These are phyloP conservation scores for Clonostachys rhizophaga DNA, from an alignment of 2,329 filamentous ascomycete species.

Conservation along the genomic window DNA sequence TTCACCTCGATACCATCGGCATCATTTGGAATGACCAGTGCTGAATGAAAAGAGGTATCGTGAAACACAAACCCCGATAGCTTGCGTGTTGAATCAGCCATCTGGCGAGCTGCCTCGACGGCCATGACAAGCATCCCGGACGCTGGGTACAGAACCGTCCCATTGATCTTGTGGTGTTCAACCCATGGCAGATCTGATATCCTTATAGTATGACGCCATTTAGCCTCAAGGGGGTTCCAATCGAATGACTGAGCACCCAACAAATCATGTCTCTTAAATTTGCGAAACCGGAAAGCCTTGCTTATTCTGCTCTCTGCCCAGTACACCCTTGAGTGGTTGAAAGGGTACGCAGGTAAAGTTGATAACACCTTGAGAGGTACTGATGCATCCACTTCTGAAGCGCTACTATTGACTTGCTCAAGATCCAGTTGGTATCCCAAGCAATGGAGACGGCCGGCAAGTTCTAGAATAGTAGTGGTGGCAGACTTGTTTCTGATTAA, in stretches of 20 bases:
- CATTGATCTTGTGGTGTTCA: slow-evolving; percentile 15
- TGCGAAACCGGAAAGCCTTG: slow-evolving; percentile 13
- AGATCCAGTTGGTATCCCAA: background rate
- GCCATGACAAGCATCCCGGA: slow-evolving; percentile 25
- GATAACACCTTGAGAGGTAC: background rate
- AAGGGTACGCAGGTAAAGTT: slow-evolving; percentile 14
- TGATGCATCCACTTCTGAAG: background rate
- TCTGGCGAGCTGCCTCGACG: slow-evolving; percentile 13
- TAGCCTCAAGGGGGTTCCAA: slow-evolving; percentile 11
- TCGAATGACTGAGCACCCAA: slow-evolving; percentile 11
- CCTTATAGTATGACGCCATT: slow-evolving; percentile 22
- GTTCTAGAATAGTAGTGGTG: background rate
- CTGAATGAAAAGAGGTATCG: no score
- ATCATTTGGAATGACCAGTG: no score
- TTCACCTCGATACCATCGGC: no score
- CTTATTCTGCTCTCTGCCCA: slow-evolving; percentile 12
- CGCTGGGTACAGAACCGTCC: slow-evolving; percentile 19
- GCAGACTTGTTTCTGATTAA: no score
- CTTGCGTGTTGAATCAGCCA: background rate
- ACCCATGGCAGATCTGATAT: slow-evolving; percentile 22
- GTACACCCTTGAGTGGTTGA: slow-evolving; percentile 9
- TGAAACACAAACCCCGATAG: no score
- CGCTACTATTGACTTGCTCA: background rate
- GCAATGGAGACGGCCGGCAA: background rate
- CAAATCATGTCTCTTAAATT: slow-evolving; percentile 13